Evolutionary conservation across 345 rosid species (phyloP).

Genomic region (Citrus sp.): DNA sequence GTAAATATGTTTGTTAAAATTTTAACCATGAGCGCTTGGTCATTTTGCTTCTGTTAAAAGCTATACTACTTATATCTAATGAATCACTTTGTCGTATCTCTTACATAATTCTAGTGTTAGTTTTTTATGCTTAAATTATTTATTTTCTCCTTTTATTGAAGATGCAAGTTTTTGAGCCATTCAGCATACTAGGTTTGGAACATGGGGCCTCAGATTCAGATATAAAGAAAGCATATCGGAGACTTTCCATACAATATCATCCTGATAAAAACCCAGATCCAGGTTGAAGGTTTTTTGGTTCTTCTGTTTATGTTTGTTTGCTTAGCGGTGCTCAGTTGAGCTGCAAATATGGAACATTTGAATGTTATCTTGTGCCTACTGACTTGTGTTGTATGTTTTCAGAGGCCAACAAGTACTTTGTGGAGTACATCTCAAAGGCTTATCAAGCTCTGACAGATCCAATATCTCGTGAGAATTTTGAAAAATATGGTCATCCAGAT

Average conservation of each 20-base stretch:
- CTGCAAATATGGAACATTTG: constrained; percentile 7
- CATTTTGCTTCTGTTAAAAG: background rate
- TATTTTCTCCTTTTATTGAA: constrained; percentile 28
- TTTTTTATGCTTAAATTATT: background rate
- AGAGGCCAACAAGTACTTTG: constrained; percentile 86
- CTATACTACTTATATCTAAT: background rate
- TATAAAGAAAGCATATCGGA: constrained; percentile 89
- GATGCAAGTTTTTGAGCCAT: constrained; percentile 93
- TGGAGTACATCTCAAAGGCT: constrained; percentile 93
- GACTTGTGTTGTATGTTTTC: constrained; percentile 19
- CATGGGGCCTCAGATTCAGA: constrained; percentile 80
- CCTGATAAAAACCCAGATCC: constrained; percentile 99
- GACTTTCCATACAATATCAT: constrained; percentile 88
- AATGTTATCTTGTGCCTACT: constrained; percentile 6
- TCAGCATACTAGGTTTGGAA: constrained; percentile 72
- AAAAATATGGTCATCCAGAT: constrained; percentile 98
- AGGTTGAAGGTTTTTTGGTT: constrained; percentile 55
- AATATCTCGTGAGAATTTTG: constrained; percentile 88
- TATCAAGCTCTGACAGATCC: constrained; percentile 97
- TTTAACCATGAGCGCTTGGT: background rate
- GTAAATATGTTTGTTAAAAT: constrained; percentile 31
- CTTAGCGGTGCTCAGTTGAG: background rate
- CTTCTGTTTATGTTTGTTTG: constrained; percentile 7
- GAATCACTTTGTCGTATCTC: background rate
- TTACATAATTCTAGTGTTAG: background rate